These are phyloP conservation scores for Bathelium albidoporum DNA, from an alignment of 495 filamentous ascomycete species.

Conservation along the genomic window DNA sequence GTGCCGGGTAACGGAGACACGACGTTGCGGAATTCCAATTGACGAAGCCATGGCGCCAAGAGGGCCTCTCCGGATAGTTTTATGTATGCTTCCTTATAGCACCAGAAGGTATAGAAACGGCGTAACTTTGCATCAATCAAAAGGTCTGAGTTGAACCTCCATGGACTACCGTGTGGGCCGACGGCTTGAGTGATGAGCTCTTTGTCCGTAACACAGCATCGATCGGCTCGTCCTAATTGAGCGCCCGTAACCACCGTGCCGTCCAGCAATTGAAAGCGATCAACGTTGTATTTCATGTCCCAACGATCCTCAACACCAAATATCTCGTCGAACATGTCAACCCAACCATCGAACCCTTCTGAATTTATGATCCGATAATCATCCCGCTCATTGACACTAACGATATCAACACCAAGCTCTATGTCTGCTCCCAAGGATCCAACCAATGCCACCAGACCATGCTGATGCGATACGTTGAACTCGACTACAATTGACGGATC, in stretches of 20 bases:
- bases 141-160: constrained; percentile 26
- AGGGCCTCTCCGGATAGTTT: constrained; percentile 89
- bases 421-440: constrained; percentile 27
- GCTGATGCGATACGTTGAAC: constrained; percentile 88
- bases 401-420: constrained; percentile 56
- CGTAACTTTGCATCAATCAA: constrained; percentile 52
- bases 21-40: constrained; percentile 58
- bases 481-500: constrained; percentile 37
- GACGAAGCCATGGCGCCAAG: constrained; percentile 64
- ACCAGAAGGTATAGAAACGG: constrained; percentile 82
- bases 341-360: constrained; percentile 53
- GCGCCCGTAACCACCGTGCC: constrained; percentile 24
- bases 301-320: constrained; percentile 51
- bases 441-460: constrained; percentile 59
- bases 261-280: constrained; percentile 25
- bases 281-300: constrained; percentile 44
- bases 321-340: constrained; percentile 70
- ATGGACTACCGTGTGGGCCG: constrained; percentile 18
- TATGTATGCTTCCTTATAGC: constrained; percentile 81
- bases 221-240: constrained; percentile 25
- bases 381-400: constrained; percentile 61
- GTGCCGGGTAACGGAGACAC: constrained; percentile 41
- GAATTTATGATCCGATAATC: constrained; percentile 39
- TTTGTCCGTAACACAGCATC: constrained; percentile 23
- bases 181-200: constrained; percentile 21